Base-by-base conservation (phyloP, 2,329 filamentous ascomycete genomes). In the Hypoxylon sp. region DNA sequence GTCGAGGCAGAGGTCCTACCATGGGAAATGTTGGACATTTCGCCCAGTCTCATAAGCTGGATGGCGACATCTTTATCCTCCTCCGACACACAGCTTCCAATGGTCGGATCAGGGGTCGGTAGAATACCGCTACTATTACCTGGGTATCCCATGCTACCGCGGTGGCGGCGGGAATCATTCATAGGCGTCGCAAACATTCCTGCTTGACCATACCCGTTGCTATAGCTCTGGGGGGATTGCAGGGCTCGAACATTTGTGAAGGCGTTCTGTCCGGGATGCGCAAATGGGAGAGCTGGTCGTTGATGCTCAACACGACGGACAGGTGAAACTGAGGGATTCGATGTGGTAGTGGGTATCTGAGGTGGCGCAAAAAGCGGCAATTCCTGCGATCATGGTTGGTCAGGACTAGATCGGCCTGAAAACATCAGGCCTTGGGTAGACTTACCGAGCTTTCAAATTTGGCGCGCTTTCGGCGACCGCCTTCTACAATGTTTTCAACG, bases 401-500 rank as follows among this genome's bases (percentile, higher is more conserved):
- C 78, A 82, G 80, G 72, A 74, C 72, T 66, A 66, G 70, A 59
- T 66, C 67, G 63, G 51, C 31, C 11, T 35, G 17, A 51, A 59
- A 51, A 64, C 48, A 64, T 14, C 26, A 48, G 51, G 57, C 17
- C 42, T 63, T n/a, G 55, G 33, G 31, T 46, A 54, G 42, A 86
- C 95, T 90, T 91, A 98, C 95, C 82, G 95, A 98, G 84, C 95
- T 98, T 81, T 98, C 95, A 83, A 92, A 92, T 82, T 97, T 98
- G 76, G 95, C 93, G 78, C 94, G 90, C 85, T 98, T 98, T 78
- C 96, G 91, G 81, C 96, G 91, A 73, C 95, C 94, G 78, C 97
- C 96, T 82, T 98, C 95, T 69, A 99, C 92, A 80, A 99, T 98
- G 79, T 99, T 99, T 75, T 98, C 94, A 74, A 98, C 89, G 79